Evolutionary conservation across 2,329 filamentous ascomycete species (phyloP), one percentile per base, ranked within the genome.

Genomic region (Colletotrichum cereale): DNA sequence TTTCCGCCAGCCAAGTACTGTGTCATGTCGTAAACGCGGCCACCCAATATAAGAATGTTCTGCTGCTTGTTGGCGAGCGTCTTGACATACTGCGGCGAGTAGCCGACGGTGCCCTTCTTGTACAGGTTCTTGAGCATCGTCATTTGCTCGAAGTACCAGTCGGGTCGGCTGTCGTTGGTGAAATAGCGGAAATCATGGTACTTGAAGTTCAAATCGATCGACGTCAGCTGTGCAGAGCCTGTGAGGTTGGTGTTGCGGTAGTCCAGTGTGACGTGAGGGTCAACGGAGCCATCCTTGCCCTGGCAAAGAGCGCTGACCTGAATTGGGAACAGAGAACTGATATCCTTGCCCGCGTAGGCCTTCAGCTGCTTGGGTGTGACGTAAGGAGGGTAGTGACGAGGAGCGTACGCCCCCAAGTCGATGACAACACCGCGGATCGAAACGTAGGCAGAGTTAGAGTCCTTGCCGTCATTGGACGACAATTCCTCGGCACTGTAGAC

Each of bases 111-210:
- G 60, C 96, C 96, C 81, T 97, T 97, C 82, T 93, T 92, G 86
- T 92, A 98, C 75, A 91, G 91, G 40, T 89, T 82, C 76, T 92
- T 92, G 64, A 99, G 84, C 80, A 91, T 90, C 40, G 91, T 86
- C 88, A 98, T 94, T 80, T 95, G 91, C 83, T 99, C 94, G 68
- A 88, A 92, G 83, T 96, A 98, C 96, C 96, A 99, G 79, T 97
- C 94, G 2, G 92, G 90, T 14, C 95, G 91, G 62, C 88, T 92
- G 78, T 97, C 93, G 75, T 95, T 94, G 42, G 89, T 94, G 78
- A 89, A 95, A 78, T 88, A 90, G 71, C 96, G 91, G 89, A 99
- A 99, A 80, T 99, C 96, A 78, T 99, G 96, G 79, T 97, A 99
- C 73, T 89, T 84, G 29, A 90, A 85, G 78, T 98, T 97, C 29